Conservation (phyloP, 768 basidiomycete species). For the Boletellus ananiceps region DNA sequence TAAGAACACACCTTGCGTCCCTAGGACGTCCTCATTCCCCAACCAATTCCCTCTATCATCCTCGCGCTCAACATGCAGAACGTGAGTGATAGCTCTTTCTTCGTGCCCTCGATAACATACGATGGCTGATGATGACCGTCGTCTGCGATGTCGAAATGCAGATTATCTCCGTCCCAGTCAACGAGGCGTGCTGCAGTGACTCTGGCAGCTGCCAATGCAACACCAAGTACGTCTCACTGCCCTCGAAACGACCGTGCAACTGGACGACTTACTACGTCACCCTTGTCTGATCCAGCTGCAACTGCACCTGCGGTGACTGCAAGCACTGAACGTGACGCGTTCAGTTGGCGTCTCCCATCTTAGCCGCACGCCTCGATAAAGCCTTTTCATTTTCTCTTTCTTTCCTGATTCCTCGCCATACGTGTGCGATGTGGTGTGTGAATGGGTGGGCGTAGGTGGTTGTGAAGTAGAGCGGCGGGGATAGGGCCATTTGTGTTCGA, state of each 20-base stretch:
- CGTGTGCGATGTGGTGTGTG: no score
- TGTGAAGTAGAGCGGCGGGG: not conserved
- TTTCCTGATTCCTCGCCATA: not conserved
- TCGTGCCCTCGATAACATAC: not conserved
- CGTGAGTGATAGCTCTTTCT: constrained; percentile 4
- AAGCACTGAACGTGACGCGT: constrained; percentile 8
- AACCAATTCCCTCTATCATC: no score
- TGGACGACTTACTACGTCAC: not conserved
- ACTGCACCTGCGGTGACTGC: constrained; percentile 19
- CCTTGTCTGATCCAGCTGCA: constrained; percentile 5
- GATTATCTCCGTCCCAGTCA: constrained; percentile 5
- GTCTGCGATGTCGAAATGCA: not conserved
- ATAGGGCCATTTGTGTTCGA: no score
- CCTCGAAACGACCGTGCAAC: no score
- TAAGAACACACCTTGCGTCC: no score
- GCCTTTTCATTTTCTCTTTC: not conserved
- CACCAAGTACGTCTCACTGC: not conserved
- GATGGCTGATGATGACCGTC: not conserved
- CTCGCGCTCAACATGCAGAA: constrained; percentile 15
- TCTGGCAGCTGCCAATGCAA: constrained; percentile 9
- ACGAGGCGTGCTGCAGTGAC: constrained; percentile 19
- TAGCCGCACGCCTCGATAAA: not conserved
- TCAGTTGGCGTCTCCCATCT: no score
- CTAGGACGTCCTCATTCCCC: no score
- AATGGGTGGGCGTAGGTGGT: no score